Evolutionary conservation across 1,139 yeast genomes (phyloP), one percentile per base, ranked within the genome.

Genomic region (Diutina pseudorugosa): DNA sequence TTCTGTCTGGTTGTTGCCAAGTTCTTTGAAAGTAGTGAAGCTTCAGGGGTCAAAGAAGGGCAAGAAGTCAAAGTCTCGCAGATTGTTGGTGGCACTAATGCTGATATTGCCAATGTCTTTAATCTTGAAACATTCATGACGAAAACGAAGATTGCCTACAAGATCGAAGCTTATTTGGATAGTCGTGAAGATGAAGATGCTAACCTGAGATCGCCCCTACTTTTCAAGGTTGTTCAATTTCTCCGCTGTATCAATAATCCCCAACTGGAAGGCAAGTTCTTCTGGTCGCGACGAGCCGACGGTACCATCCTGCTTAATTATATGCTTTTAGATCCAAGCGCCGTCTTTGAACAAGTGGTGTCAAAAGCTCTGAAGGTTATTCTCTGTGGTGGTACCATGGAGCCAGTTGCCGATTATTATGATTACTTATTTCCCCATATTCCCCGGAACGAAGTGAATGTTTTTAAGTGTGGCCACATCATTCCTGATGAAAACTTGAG

Each of bases 331-430:
- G 96, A 91, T 61, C 96, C 97, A 1, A 81, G 91, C 54, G 79
- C 77, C 52, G 71, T 80, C 2, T 89, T 91, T 62, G 73, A 74
- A 55, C 83, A 82, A 12, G 72, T 91, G 1, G 79, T 88, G 0
- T 79, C 80, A 6, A 77, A 82, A 40, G 77, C 91, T 0, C 77
- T 75, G 57, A 85, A 94, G 63, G 84, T 91, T 0, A 71, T 91
- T 2, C 65, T 91, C 5, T 95, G 96, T 11, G 98, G 98, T 41
- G 98, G 98, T 18, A 91, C 98, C 0, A 90, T 91, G 97, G 95
- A 89, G 62, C 98, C 98, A 0, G 73, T 83, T 54, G 65, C 73
- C 16, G 97, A 91, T 58, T 86, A 84, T 61, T 67, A 75, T 9
- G 73, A 79, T 30, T 79, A 76, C 57, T 68, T 91, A 43, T 81